These are phyloP conservation scores for Corymbia maculata DNA, from an alignment of 345 rosid species.

Conservation along the genomic window DNA sequence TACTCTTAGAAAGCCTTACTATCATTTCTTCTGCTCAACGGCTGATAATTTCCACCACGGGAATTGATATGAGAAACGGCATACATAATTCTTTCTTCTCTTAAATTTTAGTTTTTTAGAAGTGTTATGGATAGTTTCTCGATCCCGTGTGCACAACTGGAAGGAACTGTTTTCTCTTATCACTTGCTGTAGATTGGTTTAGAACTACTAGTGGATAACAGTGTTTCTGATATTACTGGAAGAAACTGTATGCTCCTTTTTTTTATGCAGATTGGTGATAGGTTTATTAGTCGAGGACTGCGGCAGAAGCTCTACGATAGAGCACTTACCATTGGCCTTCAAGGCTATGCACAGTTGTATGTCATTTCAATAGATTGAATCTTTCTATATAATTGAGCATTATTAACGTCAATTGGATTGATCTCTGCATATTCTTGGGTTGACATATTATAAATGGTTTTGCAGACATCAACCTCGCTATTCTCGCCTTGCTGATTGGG, in stretches of 20 bases:
- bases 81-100: background rate
- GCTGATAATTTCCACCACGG: background rate
- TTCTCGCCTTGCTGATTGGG: conserved; percentile 90
- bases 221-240: background rate
- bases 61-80: background rate
- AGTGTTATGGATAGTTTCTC: background rate
- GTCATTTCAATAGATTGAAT: conserved; percentile 14
- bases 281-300: conserved; percentile 61
- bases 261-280: conserved; percentile 65
- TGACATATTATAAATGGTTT: conserved; percentile 3
- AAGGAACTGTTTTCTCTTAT: background rate
- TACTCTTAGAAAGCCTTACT: background rate
- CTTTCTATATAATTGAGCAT: background rate
- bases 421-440: background rate
- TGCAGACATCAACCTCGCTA: conserved; percentile 86
- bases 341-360: conserved; percentile 84
- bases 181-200: background rate
- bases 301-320: conserved; percentile 72
- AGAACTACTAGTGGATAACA: background rate
- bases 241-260: background rate
- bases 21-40: background rate
- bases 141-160: background rate
- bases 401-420: background rate
- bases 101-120: background rate
- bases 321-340: conserved; percentile 86